Conservation (phyloP, 371 early-diverging fungal species). For the Mucor lusitanicus region DNA sequence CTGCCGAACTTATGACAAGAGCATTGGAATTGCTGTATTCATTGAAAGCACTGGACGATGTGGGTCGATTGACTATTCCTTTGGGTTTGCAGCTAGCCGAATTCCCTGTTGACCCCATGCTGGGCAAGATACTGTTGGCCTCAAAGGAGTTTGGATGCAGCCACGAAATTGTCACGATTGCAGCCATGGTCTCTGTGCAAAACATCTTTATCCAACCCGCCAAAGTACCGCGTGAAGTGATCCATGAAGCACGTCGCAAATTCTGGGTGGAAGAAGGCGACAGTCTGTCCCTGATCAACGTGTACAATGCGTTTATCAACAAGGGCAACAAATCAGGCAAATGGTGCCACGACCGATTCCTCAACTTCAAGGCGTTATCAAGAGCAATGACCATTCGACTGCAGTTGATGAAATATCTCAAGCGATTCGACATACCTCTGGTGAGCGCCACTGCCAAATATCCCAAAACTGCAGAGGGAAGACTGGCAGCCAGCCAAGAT, state of each 20-base stretch:
- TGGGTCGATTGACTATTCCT: conserved; percentile 75
- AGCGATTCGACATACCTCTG: conserved; percentile 54
- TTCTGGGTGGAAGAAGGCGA: conserved; percentile 88
- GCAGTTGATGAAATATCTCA: conserved; percentile 70
- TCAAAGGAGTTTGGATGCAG: conserved; percentile 69
- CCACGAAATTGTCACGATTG: conserved; percentile 81
- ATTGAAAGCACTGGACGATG: conserved; percentile 75
- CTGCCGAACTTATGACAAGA: conserved; percentile 67
- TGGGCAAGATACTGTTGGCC: conserved; percentile 73
- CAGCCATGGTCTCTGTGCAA: conserved; percentile 83
- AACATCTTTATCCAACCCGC: conserved; percentile 66
- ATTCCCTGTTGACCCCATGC: conserved; percentile 78
- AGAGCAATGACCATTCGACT: conserved; percentile 71
- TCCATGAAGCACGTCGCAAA: conserved; percentile 63
- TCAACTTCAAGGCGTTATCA: conserved; percentile 74
- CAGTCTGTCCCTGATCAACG: conserved; percentile 77
- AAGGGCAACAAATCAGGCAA: conserved; percentile 62
- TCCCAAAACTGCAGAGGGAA: conserved; percentile 24
- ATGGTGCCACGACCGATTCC: conserved; percentile 76
- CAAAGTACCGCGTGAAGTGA: conserved; percentile 49
- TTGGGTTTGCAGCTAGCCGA: conserved; percentile 82
- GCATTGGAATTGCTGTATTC: conserved; percentile 71
- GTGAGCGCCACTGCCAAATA: conserved; percentile 42
- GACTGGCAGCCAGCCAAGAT: conserved; percentile 40
- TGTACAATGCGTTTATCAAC: conserved; percentile 75